Evolutionary conservation across 495 filamentous ascomycete species (phyloP).

Genomic region (Neurospora tetrasperma): DNA sequence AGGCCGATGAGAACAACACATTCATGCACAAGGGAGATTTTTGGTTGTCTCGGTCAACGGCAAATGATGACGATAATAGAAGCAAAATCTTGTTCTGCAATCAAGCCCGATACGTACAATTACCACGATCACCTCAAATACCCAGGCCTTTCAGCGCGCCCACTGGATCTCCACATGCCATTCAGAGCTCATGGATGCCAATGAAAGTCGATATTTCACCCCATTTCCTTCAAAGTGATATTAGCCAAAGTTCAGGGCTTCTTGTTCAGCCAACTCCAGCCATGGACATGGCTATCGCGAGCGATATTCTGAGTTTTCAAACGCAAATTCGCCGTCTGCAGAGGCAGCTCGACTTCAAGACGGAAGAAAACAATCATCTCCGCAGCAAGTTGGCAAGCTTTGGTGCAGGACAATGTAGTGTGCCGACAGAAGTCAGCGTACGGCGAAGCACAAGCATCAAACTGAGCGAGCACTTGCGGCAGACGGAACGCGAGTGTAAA

Average conservation of each 20-base stretch:
- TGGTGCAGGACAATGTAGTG: conserved; percentile 23
- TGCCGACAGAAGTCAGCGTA: background rate
- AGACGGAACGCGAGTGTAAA: conserved; percentile 31
- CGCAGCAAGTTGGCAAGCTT: conserved; percentile 21
- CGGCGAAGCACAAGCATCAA: conserved; percentile 3
- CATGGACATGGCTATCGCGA: conserved; percentile 2
- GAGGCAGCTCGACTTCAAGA: conserved; percentile 25
- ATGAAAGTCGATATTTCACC: background rate
- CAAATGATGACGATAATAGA: background rate
- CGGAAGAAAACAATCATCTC: conserved; percentile 33
- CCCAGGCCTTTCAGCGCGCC: background rate
- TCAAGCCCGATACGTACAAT: background rate
- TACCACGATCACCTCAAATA: background rate
- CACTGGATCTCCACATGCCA: background rate
- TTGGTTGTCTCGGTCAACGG: background rate
- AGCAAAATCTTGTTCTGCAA: background rate
- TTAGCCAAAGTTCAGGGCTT: background rate
- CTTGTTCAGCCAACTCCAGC: background rate
- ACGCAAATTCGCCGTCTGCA: conserved; percentile 36
- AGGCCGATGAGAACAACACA: background rate
- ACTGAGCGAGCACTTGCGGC: conserved; percentile 34
- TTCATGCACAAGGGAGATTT: background rate
- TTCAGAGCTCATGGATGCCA: background rate
- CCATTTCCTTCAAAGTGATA: conserved; percentile 5
- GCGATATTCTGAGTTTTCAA: conserved; percentile 32